Evolutionary conservation across 495 filamentous ascomycete genomes (phyloP), one percentile per base, ranked within the genome.

Genomic region (Annulohypoxylon moriforme): DNA sequence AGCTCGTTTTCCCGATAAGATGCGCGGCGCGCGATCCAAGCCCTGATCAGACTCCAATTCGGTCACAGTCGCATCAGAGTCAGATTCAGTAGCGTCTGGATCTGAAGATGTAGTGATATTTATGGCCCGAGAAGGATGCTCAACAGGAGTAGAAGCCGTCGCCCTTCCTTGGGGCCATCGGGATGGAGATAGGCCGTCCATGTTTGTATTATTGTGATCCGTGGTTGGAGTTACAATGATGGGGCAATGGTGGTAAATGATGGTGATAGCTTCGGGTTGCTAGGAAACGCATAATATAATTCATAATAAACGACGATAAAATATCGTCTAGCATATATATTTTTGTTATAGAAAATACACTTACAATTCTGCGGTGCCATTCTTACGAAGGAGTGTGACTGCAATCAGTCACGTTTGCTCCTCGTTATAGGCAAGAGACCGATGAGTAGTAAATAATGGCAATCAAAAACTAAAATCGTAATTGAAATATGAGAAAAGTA

Each of bases 341-440:
- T 9, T 42, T 50, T 31, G 8, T 4, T 31, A 24, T 11, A 38
- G 42, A 34, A 60, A n/a, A 44, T 64, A 36, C 13, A 72, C 76
- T 68, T 76, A 78, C 76, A 42, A 56, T 65, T 74, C 38, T 76
- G 73, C 4, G 76, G 76, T 20, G 76, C 76, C 76, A 78, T 78
- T 6, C 60, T 65, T 25, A 40, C 34, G 34, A 52, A 44, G 25
- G 27, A 61, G 53, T 50, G 64, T 36, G 56, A 59, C 58, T 38
- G 11, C 22, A 31, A 49, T 56, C 60, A 33, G 57, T 60, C 65
- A 56, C 42, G 56, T 18, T 55, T 49, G 58, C 65, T 56, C 24
- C 24, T 36, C 14, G 25, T n/a, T 24, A 46, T 18, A 27, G 27
- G 25, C 18, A 40, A 59, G 34, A 55, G 25, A 40, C 36, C 50